phyloP scores from a whole-genome alignment of 2,329 filamentous ascomycete species.

The Aphanoascus verrucosus region DNA sequence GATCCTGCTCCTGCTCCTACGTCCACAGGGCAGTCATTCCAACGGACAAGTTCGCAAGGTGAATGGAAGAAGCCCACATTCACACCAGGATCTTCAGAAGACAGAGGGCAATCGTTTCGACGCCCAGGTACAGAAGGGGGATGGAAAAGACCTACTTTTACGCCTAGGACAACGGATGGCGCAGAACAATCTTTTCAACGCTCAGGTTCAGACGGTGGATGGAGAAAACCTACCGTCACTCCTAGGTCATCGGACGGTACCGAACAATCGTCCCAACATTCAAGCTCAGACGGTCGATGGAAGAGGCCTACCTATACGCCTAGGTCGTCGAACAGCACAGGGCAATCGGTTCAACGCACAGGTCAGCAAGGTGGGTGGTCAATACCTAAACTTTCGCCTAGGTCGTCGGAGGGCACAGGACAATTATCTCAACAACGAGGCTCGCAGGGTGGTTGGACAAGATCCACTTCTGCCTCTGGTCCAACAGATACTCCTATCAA shows the following conservation, averaged over 20 bases:
- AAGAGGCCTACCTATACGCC: too few relatives aligned
- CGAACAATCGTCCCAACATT: constrained; percentile 2
- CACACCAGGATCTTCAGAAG: not conserved
- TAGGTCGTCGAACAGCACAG: too few relatives aligned
- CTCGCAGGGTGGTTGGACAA: not conserved
- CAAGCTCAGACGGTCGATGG: too few relatives aligned
- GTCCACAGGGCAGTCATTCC: too few relatives aligned
- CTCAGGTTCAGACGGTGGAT: too few relatives aligned
- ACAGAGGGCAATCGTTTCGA: too few relatives aligned
- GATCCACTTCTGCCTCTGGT: not conserved
- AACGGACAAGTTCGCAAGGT: not conserved
- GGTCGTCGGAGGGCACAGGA: constrained; percentile 13
- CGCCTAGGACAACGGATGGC: too few relatives aligned
- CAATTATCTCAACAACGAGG: not conserved
- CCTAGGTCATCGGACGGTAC: constrained; percentile 9
- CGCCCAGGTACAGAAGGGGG: too few relatives aligned
- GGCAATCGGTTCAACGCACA: too few relatives aligned
- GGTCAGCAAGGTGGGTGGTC: constrained; percentile 1
- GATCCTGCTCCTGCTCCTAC: constrained; percentile 2
- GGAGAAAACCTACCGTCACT: too few relatives aligned
- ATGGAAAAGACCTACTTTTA: too few relatives aligned
- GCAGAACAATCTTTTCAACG: too few relatives aligned
- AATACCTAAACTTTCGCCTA: constrained; percentile 6
- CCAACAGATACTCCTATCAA: not conserved
- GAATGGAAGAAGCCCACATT: not conserved